A percentile compares a stretch with the other conserved stretches of the same genome.
Evolutionary conservation across 192 early-diverging fungal species (phyloP).

Genomic region (Coemansia sp.): DNA sequence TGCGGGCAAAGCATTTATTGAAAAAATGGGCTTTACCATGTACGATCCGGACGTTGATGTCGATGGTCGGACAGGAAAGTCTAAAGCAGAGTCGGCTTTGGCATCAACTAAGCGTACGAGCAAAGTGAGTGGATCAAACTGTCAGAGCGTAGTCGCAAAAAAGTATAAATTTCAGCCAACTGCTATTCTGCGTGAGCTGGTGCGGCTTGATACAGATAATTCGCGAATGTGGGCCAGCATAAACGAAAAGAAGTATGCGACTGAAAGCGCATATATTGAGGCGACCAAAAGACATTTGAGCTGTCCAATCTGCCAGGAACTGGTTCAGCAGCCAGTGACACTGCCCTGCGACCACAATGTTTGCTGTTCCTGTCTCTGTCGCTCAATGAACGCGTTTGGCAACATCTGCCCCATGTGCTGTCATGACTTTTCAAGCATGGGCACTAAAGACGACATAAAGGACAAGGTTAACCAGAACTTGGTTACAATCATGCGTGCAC

Average conservation of each 20-base stretch:
- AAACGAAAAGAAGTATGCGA: constrained; percentile 9
- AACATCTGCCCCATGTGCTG: constrained; percentile 44
- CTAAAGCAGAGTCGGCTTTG: background rate
- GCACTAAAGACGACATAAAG: constrained; percentile 12
- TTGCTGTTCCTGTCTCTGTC: constrained; percentile 36
- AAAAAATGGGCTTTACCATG: constrained; percentile 50
- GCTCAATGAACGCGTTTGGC: constrained; percentile 33
- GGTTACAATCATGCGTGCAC: constrained; percentile 27
- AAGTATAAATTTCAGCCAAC: constrained; percentile 13
- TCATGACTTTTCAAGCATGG: constrained; percentile 25
- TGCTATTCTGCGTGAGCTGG: constrained; percentile 26
- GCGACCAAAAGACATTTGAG: constrained; percentile 21
- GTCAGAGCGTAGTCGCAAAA: no score
- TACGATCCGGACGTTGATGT: constrained; percentile 19
- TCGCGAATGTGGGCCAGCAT: constrained; percentile 34
- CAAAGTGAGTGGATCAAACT: no score
- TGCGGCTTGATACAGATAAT: constrained; percentile 41
- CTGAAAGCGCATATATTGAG: constrained; percentile 32
- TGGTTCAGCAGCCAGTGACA: constrained; percentile 44
- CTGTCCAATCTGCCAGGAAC: constrained; percentile 50
- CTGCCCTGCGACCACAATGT: constrained; percentile 49
- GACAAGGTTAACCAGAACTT: constrained; percentile 27
- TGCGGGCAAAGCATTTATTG: constrained; percentile 54
- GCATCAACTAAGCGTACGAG: background rate
- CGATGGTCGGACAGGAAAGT: background rate